Evolutionary conservation across 768 basidiomycete genomes (phyloP).

Genomic region (Asterophora lycoperdoides): DNA sequence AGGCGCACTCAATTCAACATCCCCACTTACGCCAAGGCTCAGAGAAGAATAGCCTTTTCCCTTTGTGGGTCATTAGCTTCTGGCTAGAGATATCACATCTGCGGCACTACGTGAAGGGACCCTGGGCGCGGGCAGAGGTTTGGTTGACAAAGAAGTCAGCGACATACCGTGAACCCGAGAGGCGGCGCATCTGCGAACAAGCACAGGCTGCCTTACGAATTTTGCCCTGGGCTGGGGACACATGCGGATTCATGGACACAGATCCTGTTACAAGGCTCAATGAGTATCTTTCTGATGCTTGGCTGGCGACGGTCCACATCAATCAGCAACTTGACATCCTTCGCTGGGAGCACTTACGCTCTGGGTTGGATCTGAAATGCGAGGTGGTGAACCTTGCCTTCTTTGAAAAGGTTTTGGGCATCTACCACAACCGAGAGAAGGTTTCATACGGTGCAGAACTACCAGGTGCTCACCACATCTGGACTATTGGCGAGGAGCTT

Average conservation of each 20-base stretch:
- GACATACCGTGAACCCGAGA: neutral
- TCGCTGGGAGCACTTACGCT: neutral
- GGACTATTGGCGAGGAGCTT: constrained; percentile 1
- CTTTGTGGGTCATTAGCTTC: neutral
- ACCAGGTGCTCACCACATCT: neutral
- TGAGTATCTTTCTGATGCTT: neutral
- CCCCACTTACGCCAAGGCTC: neutral
- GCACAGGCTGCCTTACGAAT: neutral
- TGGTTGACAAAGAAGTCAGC: neutral
- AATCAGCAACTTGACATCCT: constrained; percentile 3
- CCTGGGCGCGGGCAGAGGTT: neutral
- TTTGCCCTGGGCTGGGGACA: no score
- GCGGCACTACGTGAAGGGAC: neutral
- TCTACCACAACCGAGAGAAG: neutral
- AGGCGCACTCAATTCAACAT: neutral
- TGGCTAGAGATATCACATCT: neutral
- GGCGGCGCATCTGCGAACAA: neutral
- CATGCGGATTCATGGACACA: no score
- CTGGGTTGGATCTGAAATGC: neutral
- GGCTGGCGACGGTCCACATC: neutral
- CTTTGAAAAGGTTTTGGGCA: neutral
- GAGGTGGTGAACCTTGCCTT: neutral
- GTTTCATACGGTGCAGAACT: neutral
- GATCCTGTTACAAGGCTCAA: no score
- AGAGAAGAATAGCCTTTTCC: neutral